Conservation (phyloP, 176 grass and related monocot genomes). For the Tillandsia leiboldiana region DNA sequence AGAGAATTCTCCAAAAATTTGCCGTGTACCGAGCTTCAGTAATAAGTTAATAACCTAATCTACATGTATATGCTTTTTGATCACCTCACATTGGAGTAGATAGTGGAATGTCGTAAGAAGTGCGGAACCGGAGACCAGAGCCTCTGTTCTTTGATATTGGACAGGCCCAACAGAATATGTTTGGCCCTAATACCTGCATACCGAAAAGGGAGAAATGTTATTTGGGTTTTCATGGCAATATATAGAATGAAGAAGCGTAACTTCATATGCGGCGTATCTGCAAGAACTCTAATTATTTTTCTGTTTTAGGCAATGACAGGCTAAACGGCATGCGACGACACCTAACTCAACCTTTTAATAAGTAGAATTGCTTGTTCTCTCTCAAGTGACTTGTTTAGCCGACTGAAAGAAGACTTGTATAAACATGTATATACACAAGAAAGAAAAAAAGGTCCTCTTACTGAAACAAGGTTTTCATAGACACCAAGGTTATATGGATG, state of each 20-base stretch:
- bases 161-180: conserved; percentile 65
- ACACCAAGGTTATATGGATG: conserved; percentile 83
- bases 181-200: conserved; percentile 59
- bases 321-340: too few species aligned
- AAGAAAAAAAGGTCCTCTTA: conserved; percentile 28
- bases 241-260: not conserved
- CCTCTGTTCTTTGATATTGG: conserved; percentile 46
- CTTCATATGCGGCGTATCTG: too few species aligned
- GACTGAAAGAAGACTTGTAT: too few species aligned
- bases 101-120: conserved; percentile 55
- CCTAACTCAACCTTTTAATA: too few species aligned
- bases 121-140: conserved; percentile 62
- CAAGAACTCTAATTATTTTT: too few species aligned
- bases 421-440: too few species aligned
- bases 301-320: too few species aligned
- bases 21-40: too few species aligned
- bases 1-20: not conserved
- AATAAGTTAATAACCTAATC: not conserved
- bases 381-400: too few species aligned
- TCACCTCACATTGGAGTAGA: conserved; percentile 35
- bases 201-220: not conserved
- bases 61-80: conserved; percentile 28
- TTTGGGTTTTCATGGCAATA: not conserved
- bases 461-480: conserved; percentile 82
- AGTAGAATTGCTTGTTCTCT: too few species aligned